Base-by-base conservation (phyloP, 768 basidiomycete species). In the Lepiota venenata region DNA sequence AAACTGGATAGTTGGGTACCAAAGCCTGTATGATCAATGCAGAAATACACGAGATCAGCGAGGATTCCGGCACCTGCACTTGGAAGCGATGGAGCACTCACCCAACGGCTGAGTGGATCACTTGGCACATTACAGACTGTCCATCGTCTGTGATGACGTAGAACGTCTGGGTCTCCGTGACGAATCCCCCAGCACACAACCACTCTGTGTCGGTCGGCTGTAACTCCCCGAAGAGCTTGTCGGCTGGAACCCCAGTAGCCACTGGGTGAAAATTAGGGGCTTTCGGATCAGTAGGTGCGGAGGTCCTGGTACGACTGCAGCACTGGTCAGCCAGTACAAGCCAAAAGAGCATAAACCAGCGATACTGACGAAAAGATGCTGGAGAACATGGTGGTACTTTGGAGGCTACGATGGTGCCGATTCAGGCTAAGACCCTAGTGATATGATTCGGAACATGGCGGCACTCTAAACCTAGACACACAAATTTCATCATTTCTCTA, bases 1-100 rank as follows among this genome's bases (percentile, higher is more conserved):
- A 69, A 98, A 92, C 70, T 99, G 96, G 63, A 96, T 86, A 27
- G 88, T 91, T 3, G 97, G 94, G 65, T 90, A 95, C 85, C 95
- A 94, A 56, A 98, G 68, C 20, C 94, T 96, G 63, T 53, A 56
- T 53, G 56, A 38, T 29, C n/a, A 11, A 43, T 45, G 16, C n/a
- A 21, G 51, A n/a, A n/a, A 32, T n/a, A 15, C 42, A 41, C 38
- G 49, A 29, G 39, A 50, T 29, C 22, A 35, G 18, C 12, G 61
- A 59, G 38, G 50, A 55, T 35, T 48, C 60, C 25, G 5, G 56
- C 51, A 32, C 53, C 49, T 12, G 36, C 9, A 20, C 2, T 7
- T 8, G 15, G 7, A 40, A 9, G 8, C 4, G n/a, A 39, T 12
- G 39, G 14, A n/a, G 46, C 5, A 44, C 91, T 67, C 62, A 94